Conservation (phyloP, 2,329 filamentous ascomycete species). For the Colletotrichum somersetense region DNA sequence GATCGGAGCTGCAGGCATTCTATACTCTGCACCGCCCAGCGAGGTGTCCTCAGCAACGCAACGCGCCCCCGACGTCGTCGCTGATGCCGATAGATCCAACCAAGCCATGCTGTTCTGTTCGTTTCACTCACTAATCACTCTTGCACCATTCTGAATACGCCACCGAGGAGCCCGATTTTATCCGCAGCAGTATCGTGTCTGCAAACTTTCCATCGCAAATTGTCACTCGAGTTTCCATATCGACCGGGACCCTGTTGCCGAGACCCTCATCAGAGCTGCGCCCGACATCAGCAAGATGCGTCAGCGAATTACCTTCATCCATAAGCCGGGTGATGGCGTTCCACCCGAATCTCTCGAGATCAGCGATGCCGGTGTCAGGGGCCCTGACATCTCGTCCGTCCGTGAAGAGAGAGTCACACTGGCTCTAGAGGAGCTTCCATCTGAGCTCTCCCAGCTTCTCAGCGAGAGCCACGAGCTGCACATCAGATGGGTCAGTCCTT, state of each 20-base stretch:
- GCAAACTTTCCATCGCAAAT: background rate
- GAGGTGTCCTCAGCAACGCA: slow-evolving; percentile 34
- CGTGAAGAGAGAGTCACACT: slow-evolving; percentile 86
- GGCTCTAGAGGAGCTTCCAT: slow-evolving; percentile 78
- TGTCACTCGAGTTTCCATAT: background rate
- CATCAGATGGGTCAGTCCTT: slow-evolving; percentile 79
- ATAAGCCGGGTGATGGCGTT: slow-evolving; percentile 72
- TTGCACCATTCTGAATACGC: slow-evolving; percentile 10
- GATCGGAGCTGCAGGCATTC: no score
- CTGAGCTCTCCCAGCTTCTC: slow-evolving; percentile 73
- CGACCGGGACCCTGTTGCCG: background rate
- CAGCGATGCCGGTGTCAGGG: slow-evolving; percentile 65
- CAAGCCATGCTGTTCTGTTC: slow-evolving; percentile 10
- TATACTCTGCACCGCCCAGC: slow-evolving; percentile 22
- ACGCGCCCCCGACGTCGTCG: slow-evolving; percentile 24
- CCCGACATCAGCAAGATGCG: slow-evolving; percentile 66
- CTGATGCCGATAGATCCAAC: slow-evolving; percentile 8
- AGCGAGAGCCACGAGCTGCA: slow-evolving; percentile 78
- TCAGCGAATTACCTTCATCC: slow-evolving; percentile 84
- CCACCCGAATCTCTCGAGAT: slow-evolving; percentile 74
- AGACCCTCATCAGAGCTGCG: background rate
- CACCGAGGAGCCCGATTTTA: slow-evolving; percentile 21
- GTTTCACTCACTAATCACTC: slow-evolving; percentile 9
- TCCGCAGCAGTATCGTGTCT: slow-evolving; percentile 1
- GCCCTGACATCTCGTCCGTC: slow-evolving; percentile 71